Conservation (phyloP, 257 asterid genomes). For the Echium plantagineum region DNA sequence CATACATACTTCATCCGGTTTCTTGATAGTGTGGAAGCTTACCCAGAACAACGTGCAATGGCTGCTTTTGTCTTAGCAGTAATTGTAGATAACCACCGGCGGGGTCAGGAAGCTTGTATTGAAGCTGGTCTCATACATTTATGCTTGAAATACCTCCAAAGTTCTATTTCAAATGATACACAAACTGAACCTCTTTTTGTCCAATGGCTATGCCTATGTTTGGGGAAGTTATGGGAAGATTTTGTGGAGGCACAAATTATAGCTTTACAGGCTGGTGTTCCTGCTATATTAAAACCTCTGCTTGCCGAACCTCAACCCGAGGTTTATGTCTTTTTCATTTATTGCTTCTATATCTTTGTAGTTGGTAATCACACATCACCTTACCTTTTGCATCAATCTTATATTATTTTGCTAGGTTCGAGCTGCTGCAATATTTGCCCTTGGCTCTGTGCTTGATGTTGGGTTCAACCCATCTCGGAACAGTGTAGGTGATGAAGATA, state of each 20-base stretch:
- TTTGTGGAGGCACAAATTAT: slow-evolving; percentile 69
- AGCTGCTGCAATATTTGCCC: slow-evolving; percentile 89
- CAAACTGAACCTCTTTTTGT: slow-evolving; percentile 85
- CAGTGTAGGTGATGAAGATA: slow-evolving; percentile 66
- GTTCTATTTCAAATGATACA: slow-evolving; percentile 63
- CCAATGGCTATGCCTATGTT: slow-evolving; percentile 97
- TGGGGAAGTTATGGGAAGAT: slow-evolving; percentile 97
- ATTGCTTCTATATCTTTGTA: not conserved
- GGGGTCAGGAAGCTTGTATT: slow-evolving; percentile 89
- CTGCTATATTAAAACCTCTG: slow-evolving; percentile 68
- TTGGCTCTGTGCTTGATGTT: slow-evolving; percentile 76
- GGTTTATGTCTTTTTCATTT: slow-evolving; percentile 34
- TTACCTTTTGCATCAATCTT: not conserved
- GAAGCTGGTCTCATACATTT: slow-evolving; percentile 71
- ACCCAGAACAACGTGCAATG: slow-evolving; percentile 99
- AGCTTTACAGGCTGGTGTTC: slow-evolving; percentile 84
- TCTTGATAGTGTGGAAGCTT: slow-evolving; percentile 91
- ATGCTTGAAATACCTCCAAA: slow-evolving; percentile 81
- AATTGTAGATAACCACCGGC: slow-evolving; percentile 89
- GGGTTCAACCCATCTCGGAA: slow-evolving; percentile 74
- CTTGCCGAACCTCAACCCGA: slow-evolving; percentile 97
- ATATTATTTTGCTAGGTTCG: slow-evolving; percentile 56
- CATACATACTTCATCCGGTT: slow-evolving; percentile 81
- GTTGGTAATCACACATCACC: not conserved
- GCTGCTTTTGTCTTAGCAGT: slow-evolving; percentile 99